Evolutionary conservation across 164 flowering plant genomes (phyloP).

Genomic region (Macadamia integrifolia): DNA sequence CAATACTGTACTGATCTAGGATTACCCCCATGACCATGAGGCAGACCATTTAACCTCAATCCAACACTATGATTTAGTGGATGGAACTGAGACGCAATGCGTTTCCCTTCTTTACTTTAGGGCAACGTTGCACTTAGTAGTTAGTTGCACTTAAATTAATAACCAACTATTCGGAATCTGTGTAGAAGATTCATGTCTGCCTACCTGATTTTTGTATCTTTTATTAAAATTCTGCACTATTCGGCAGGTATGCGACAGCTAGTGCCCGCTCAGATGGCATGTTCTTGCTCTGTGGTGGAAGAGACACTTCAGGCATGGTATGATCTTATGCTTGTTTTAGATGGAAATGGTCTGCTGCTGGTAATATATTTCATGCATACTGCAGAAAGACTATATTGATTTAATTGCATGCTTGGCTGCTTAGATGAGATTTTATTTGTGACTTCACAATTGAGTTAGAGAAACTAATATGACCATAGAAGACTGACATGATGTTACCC

Average conservation of each 20-base stretch:
- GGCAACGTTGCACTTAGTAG: background rate
- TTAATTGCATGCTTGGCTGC: background rate
- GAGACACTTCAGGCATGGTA: constrained; percentile 85
- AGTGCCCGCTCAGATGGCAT: constrained; percentile 98
- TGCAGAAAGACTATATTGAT: background rate
- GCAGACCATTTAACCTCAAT: background rate
- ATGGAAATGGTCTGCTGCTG: background rate
- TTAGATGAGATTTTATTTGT: no score
- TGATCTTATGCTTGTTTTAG: constrained; percentile 5
- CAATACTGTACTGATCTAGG: no score
- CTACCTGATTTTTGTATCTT: background rate
- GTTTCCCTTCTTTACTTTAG: background rate
- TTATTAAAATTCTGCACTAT: constrained; percentile 2
- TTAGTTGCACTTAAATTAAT: no score
- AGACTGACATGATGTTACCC: no score
- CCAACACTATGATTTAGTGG: background rate
- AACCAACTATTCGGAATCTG: background rate
- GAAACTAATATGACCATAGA: no score
- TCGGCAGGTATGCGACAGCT: constrained; percentile 93
- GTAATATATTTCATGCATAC: background rate
- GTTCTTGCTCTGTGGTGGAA: constrained; percentile 99
- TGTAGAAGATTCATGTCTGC: background rate
- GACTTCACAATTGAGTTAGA: no score
- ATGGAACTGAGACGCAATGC: background rate
- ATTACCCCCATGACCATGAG: no score